These are phyloP conservation scores for Aspergillus nidulans DNA, from an alignment of 495 filamentous ascomycete genomes.

Conservation along the genomic window DNA sequence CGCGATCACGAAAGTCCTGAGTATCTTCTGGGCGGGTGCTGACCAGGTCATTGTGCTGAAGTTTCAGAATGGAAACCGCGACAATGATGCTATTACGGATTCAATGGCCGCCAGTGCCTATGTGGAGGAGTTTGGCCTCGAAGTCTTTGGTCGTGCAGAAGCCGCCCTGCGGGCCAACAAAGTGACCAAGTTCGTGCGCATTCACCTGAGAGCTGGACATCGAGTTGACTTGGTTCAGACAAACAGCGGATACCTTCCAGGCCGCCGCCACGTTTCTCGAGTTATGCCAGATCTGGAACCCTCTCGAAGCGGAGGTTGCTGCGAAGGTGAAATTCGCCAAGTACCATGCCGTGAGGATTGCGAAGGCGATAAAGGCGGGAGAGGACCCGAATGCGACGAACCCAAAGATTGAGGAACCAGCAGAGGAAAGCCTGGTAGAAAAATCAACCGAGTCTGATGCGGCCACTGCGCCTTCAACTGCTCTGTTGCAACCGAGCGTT, in stretches of 20 bases:
- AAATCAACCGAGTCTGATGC: neutral
- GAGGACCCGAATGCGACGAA: slow-evolving; percentile 91
- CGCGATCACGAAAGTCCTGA: neutral
- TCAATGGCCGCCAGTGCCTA: slow-evolving; percentile 83
- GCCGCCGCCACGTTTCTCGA: slow-evolving; percentile 91
- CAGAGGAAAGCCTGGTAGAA: slow-evolving; percentile 1
- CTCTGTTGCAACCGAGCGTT: slow-evolving; percentile 53
- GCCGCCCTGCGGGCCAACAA: slow-evolving; percentile 76
- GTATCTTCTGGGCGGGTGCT: slow-evolving; percentile 1
- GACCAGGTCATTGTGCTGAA: slow-evolving; percentile 24
- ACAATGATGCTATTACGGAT: slow-evolving; percentile 73
- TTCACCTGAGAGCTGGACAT: neutral
- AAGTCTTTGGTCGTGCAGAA: slow-evolving; percentile 81
- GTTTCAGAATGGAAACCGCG: slow-evolving; percentile 61
- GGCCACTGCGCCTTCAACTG: neutral
- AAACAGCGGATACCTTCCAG: slow-evolving; percentile 90
- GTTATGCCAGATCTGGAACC: slow-evolving; percentile 76
- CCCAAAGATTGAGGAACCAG: slow-evolving; percentile 51
- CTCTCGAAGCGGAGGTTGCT: slow-evolving; percentile 67
- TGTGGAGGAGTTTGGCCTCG: slow-evolving; percentile 86
- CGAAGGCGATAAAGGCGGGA: slow-evolving; percentile 84
- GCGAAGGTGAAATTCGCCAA: slow-evolving; percentile 94
- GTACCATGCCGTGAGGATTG: slow-evolving; percentile 88
- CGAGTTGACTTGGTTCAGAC: slow-evolving; percentile 43
- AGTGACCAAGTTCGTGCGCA: slow-evolving; percentile 64